A percentile compares a stretch with the other conserved stretches of the same genome.
These are phyloP conservation scores for Sodiomyces alkalinus DNA, from an alignment of 2,329 filamentous ascomycete species.

Conservation along the genomic window DNA sequence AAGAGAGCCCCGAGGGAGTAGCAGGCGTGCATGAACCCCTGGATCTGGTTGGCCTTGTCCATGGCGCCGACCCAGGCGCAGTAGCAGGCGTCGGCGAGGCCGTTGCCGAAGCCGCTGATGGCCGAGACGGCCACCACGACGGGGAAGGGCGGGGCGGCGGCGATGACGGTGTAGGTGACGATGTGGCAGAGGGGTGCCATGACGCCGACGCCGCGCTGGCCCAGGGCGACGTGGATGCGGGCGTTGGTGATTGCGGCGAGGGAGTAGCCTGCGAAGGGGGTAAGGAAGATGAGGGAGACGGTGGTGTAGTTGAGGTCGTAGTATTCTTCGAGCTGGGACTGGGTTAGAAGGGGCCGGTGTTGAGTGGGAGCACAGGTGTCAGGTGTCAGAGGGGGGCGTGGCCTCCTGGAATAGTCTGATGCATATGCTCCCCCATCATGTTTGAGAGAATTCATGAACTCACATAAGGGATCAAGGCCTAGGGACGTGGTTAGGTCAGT, in stretches of 20 bases:
- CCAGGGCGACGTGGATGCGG: slow-evolving; percentile 40
- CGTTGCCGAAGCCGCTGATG: slow-evolving; percentile 52
- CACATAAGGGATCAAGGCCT: slow-evolving; percentile 25
- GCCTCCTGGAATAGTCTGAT: no score
- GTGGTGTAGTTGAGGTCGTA: slow-evolving; percentile 44
- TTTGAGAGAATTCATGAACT: slow-evolving; percentile 3
- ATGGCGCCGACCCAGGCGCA: slow-evolving; percentile 44
- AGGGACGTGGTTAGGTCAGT: neutral
- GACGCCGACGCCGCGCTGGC: slow-evolving; percentile 51
- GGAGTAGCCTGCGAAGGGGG: slow-evolving; percentile 48
- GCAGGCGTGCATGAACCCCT: slow-evolving; percentile 49
- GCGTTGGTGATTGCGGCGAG: slow-evolving; percentile 46
- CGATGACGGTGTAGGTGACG: slow-evolving; percentile 42
- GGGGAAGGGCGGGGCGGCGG: slow-evolving; percentile 33
- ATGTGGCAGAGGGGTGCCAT: slow-evolving; percentile 46
- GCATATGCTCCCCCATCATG: no score
- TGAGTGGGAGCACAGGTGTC: no score
- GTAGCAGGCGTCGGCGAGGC: slow-evolving; percentile 38
- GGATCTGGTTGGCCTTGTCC: slow-evolving; percentile 50
- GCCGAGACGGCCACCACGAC: slow-evolving; percentile 47
- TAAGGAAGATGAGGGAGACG: slow-evolving; percentile 48
- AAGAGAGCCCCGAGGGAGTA: slow-evolving; percentile 52
- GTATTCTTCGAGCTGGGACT: slow-evolving; percentile 38
- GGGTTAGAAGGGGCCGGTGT: rapidly evolving
- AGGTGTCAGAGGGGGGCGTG: neutral